Evolutionary conservation across 805 yeast species (phyloP).

Genomic region (Priceomyces haplophilus): DNA sequence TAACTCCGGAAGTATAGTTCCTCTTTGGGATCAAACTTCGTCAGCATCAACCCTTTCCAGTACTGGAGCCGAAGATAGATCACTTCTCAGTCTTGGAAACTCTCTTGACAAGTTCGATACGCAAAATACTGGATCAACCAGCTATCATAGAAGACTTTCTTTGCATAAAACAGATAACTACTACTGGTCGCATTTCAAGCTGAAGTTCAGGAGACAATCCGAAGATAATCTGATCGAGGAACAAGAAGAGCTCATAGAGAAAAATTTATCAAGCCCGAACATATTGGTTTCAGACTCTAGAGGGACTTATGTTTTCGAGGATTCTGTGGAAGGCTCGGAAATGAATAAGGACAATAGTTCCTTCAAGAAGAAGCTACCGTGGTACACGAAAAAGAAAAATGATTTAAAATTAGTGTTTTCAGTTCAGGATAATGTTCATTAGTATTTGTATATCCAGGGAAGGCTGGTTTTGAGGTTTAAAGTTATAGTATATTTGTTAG

Average conservation of each 20-base stretch:
- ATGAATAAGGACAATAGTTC: neutral
- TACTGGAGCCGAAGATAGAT: neutral
- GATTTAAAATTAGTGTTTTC: no score
- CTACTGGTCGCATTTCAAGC: neutral
- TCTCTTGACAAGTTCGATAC: neutral
- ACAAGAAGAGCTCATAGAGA: neutral
- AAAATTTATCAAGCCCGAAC: neutral
- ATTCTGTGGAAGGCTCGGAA: neutral
- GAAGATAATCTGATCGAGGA: neutral
- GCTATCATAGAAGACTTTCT: neutral
- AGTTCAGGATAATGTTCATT: no score
- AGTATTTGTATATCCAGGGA: no score
- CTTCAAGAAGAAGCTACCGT: no score
- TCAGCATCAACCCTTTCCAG: neutral
- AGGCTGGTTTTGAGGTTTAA: no score
- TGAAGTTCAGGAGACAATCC: neutral
- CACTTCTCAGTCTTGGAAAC: neutral
- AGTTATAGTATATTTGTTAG: no score
- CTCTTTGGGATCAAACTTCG: neutral
- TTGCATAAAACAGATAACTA: neutral
- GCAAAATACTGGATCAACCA: neutral
- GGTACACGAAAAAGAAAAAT: no score
- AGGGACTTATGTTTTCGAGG: neutral
- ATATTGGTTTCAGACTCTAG: neutral
- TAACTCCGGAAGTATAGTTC: neutral